phyloP scores from a whole-genome alignment of 805 yeast species.

The Schizosaccharomyces cryophilus region DNA sequence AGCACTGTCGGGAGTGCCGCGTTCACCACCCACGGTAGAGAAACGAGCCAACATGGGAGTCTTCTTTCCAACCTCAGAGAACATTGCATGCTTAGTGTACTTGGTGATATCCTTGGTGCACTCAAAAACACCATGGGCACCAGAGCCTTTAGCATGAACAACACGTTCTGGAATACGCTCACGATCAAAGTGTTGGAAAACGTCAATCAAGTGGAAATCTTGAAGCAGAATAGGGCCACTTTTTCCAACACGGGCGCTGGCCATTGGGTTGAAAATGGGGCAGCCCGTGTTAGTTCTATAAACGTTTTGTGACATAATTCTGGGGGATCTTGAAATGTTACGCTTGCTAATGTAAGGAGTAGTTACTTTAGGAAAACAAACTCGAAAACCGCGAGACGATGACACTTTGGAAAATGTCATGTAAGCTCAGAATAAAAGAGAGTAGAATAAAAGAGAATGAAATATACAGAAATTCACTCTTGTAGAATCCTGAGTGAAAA shows the following conservation, averaged over 20 bases:
- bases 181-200: slow-evolving; percentile 47
- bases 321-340: too few relatives aligned
- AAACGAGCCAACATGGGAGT: slow-evolving; percentile 39
- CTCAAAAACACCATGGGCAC: slow-evolving; percentile 62
- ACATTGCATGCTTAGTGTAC: slow-evolving; percentile 40
- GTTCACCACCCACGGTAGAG: slow-evolving; percentile 73
- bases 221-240: slow-evolving; percentile 35
- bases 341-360: too few relatives aligned
- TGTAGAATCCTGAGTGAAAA: too few relatives aligned
- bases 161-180: slow-evolving; percentile 84
- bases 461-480: too few relatives aligned
- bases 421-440: too few relatives aligned
- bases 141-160: slow-evolving; percentile 83
- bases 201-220: slow-evolving; percentile 32
- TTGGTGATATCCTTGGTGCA: slow-evolving; percentile 69
- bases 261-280: slow-evolving; percentile 30
- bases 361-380: too few relatives aligned
- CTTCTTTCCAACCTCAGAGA: slow-evolving; percentile 46
- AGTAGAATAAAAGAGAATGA: too few relatives aligned
- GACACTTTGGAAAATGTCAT: too few relatives aligned
- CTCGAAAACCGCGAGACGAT: too few relatives aligned
- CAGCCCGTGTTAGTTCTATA: slow-evolving; percentile 32
- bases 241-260: slow-evolving; percentile 28
- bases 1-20: slow-evolving; percentile 58
- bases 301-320: slow-evolving; percentile 2